Evolutionary conservation across 1,139 yeast genomes (phyloP), one percentile per base, ranked within the genome.

Genomic region (Pichia sp.): DNA sequence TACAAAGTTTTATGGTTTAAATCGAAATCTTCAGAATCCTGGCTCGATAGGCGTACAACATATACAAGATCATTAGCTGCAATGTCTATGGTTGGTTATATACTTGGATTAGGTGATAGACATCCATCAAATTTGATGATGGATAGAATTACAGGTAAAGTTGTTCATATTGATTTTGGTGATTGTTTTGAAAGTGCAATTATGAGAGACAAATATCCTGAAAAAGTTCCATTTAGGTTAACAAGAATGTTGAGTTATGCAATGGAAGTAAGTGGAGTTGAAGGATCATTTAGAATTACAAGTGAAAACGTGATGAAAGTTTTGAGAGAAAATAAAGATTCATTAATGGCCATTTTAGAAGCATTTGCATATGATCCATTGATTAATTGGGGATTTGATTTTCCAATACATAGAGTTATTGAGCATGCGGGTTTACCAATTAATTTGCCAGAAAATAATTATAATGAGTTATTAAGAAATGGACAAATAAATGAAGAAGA

Each of bases 101-200:
- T 93, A 52, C 74, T 93, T 42, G 99, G 99, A 16, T 75, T 95
- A 31, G 99, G 99, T 54, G 99, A 95, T 68, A 81, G 99, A 60
- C 99, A 95, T 70, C 99, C 99, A 30, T 88, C 97, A 33, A 95
- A 95, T 65, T 77, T 95, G 70, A 89, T 95, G 97, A 79, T 95
- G 70, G 96, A 91, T 67, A 76, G 97, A 60, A 80, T 84, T 50
- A 89, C 98, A 0, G 99, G 99, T 57, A 90, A 91, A 65, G 96
- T 95, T 46, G 79, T 93, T 44, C 99, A 95, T 66, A 91, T 95
- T 70, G 99, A 95, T 75, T 95, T 93, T 70, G 99, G 99, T 60
- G 99, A 95, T 67, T 95, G 99, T 77, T 95, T 95, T 66, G 99
- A 95, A 67, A 97, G 98, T 1, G 99, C 99, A 0, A 90, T 93